Conservation (phyloP, 2,329 filamentous ascomycete genomes). For the Apiospora koreana region DNA sequence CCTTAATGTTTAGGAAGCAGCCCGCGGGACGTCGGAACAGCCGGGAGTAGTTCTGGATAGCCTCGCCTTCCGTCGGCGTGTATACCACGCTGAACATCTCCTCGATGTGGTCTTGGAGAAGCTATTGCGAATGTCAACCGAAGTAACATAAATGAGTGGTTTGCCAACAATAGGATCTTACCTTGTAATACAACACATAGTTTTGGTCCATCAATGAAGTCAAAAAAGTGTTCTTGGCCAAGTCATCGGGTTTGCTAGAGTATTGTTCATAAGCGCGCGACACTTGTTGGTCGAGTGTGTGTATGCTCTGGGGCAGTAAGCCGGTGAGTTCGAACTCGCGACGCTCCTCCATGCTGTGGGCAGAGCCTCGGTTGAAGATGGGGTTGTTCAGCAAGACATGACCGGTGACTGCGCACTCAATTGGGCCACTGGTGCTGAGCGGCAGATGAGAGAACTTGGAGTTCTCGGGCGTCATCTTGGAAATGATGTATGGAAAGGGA, state of each 20-base stretch:
- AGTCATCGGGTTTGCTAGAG: constrained; percentile 56
- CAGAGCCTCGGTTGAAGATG: constrained; percentile 83
- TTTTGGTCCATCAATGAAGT: constrained; percentile 85
- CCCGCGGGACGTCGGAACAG: constrained; percentile 79
- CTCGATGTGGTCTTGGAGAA: constrained; percentile 75
- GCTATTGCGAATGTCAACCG: constrained; percentile 28
- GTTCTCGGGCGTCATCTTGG: constrained; percentile 28
- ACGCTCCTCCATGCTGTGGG: constrained; percentile 71
- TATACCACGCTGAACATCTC: constrained; percentile 94
- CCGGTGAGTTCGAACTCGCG: constrained; percentile 69
- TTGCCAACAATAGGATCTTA: constrained; percentile 33
- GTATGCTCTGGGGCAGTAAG: constrained; percentile 70
- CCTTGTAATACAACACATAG: constrained; percentile 77
- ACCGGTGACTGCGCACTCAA: constrained; percentile 52
- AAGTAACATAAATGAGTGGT: background rate
- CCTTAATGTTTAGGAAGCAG: constrained; percentile 75
- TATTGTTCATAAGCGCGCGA: constrained; percentile 82
- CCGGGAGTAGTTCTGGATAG: constrained; percentile 80
- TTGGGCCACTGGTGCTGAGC: constrained; percentile 47
- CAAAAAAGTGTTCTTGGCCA: constrained; percentile 88
- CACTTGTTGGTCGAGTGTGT: constrained; percentile 76
- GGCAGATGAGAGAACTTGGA: constrained; percentile 46
- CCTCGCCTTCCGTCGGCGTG: constrained; percentile 86
- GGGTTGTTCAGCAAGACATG: constrained; percentile 62
- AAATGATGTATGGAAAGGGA: constrained; percentile 6